These are phyloP conservation scores for Vigna reflexopilosa DNA, from an alignment of 306 rosid species.

Conservation along the genomic window DNA sequence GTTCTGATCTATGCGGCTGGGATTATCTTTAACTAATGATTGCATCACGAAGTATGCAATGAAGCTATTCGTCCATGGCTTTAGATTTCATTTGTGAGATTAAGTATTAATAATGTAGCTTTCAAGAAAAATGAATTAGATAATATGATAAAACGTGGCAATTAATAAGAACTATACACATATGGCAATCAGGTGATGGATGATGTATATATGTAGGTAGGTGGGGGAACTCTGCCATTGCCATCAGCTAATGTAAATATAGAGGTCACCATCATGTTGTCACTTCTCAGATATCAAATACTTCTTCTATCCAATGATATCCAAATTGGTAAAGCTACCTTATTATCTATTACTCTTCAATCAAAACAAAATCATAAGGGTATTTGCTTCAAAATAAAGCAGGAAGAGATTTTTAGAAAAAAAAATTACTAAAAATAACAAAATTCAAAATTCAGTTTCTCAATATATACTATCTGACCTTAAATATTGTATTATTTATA, in stretches of 20 bases:
- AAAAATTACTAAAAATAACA: no score
- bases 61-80: neutral
- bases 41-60: constrained; percentile 30
- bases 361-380: neutral
- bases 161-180: neutral
- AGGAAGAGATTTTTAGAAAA: no score
- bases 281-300: constrained; percentile 45
- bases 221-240: constrained; percentile 33
- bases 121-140: neutral
- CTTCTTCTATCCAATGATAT: neutral
- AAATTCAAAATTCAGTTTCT: no score
- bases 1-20: neutral
- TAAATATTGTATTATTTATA: no score
- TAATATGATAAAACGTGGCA: neutral
- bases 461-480: no score
- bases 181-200: constrained; percentile 31
- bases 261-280: constrained; percentile 50
- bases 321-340: neutral
- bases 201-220: constrained; percentile 35
- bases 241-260: constrained; percentile 11
- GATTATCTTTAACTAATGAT: constrained; percentile 43
- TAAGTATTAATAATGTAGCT: neutral
- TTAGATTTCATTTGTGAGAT: constrained; percentile 14
- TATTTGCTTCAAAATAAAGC: no score
- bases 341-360: neutral